Evolutionary conservation across 495 filamentous ascomycete genomes (phyloP).

Genomic region (Penicillium alfredii): DNA sequence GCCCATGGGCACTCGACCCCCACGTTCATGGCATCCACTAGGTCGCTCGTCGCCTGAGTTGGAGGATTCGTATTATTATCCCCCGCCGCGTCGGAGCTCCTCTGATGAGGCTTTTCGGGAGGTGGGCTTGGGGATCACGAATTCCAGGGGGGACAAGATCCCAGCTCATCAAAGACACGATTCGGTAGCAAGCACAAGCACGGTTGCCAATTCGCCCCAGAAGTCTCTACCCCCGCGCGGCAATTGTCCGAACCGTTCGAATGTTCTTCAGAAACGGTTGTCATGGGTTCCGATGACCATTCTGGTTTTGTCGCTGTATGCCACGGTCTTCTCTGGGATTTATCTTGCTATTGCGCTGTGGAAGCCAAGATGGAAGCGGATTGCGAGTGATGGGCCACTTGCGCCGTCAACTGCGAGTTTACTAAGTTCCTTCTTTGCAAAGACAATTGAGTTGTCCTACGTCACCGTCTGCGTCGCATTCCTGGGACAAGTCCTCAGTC

Average conservation of each 20-base stretch:
- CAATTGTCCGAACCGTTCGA: constrained; percentile 18
- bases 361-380: constrained; percentile 50
- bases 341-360: constrained; percentile 54
- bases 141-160: constrained; percentile 7
- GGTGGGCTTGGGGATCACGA: constrained; percentile 19
- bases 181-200: constrained; percentile 6
- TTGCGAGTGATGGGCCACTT: constrained; percentile 45
- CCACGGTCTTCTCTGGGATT: constrained; percentile 58
- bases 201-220: constrained; percentile 7
- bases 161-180: constrained; percentile 4
- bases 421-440: constrained; percentile 59
- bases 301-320: constrained; percentile 57
- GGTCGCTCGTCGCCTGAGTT: constrained; percentile 7
- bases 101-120: constrained; percentile 18
- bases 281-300: constrained; percentile 56
- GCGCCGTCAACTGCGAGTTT: constrained; percentile 52
- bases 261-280: constrained; percentile 31
- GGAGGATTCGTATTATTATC: constrained; percentile 9
- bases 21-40: constrained; percentile 18
- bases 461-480: constrained; percentile 72
- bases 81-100: constrained; percentile 9
- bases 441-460: constrained; percentile 69
- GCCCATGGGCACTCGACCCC: constrained; percentile 9
- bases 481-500: constrained; percentile 63
- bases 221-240: constrained; percentile 4